A percentile compares a stretch with the other conserved stretches of the same genome.
Conservation (phyloP, 2,329 filamentous ascomycete species). For the Xylaria sp. region DNA sequence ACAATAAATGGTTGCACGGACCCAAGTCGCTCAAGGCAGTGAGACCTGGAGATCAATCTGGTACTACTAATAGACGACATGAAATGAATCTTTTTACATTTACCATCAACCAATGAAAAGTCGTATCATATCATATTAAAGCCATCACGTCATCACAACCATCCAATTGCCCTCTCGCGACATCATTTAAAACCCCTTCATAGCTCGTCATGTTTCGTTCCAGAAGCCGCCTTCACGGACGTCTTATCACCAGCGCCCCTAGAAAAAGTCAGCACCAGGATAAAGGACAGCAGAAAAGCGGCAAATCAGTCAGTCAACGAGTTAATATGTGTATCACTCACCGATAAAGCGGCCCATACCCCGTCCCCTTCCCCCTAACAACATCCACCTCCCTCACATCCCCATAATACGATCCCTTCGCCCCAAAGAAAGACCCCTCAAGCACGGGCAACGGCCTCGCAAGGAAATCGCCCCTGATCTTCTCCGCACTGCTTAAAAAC, state of each 20-base stretch:
- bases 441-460: constrained; percentile 46
- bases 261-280: not conserved
- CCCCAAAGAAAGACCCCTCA: constrained; percentile 44
- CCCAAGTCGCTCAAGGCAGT: not conserved
- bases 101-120: not conserved
- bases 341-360: constrained; percentile 44
- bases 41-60: not conserved
- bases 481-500: constrained; percentile 52
- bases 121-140: not conserved
- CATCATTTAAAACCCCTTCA: constrained; percentile 10
- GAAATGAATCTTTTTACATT: not conserved
- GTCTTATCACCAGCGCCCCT: constrained; percentile 15
- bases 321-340: constrained; percentile 3
- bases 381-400: constrained; percentile 38
- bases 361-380: constrained; percentile 39
- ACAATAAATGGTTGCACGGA: not conserved
- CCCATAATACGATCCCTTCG: constrained; percentile 30
- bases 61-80: not conserved
- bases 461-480: constrained; percentile 47
- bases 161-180: not conserved
- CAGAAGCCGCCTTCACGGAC: constrained; percentile 8
- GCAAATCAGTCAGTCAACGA: not conserved
- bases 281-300: not conserved
- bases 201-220: constrained; percentile 34
- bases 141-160: not conserved